A percentile compares a stretch with the other conserved stretches of the same genome.
Conservation (phyloP, 257 asterid genomes). For the Ilex aquifolium region DNA sequence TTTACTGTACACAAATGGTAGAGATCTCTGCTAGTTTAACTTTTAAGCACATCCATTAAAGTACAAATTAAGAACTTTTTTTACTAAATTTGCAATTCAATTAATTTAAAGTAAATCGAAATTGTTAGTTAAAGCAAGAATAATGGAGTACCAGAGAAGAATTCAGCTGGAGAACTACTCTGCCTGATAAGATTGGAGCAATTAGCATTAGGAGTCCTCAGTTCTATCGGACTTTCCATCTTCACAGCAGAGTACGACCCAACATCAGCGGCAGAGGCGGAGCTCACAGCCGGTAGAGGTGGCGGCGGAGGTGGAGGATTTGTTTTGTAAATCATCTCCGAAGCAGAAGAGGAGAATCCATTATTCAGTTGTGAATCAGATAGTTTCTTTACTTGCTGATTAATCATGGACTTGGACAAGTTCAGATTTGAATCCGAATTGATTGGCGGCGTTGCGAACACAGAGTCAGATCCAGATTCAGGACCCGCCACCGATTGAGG, state of each 20-base stretch:
- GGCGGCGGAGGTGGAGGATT: slow-evolving; percentile 5
- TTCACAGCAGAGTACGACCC: slow-evolving; percentile 55
- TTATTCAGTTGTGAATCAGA: not conserved
- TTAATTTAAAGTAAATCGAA: too few species aligned
- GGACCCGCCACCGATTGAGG: not conserved
- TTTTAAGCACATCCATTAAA: not conserved
- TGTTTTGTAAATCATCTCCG: not conserved
- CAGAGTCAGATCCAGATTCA: not conserved
- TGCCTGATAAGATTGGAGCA: slow-evolving; percentile 59
- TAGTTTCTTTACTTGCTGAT: too few species aligned
- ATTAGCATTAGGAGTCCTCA: slow-evolving; percentile 9
- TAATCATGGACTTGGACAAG: too few species aligned
- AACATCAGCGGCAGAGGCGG: slow-evolving; percentile 11
- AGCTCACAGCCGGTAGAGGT: not conserved
- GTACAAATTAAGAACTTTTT: too few species aligned
- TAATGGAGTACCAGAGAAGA: slow-evolving; percentile 51
- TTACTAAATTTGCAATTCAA: not conserved
- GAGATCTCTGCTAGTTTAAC: too few species aligned
- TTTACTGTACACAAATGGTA: slow-evolving; percentile 4
- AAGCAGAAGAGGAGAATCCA: slow-evolving; percentile 16
- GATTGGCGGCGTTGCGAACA: not conserved
- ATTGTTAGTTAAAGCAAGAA: too few species aligned
- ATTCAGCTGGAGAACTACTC: slow-evolving; percentile 86
- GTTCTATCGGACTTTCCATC: slow-evolving; percentile 31
- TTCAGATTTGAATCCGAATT: too few species aligned